Percentiles rank a stretch among this genome's conserved stretches.
Evolutionary conservation across 208 protist genomes (phyloP).

Genomic region (Porcisia deanei): DNA sequence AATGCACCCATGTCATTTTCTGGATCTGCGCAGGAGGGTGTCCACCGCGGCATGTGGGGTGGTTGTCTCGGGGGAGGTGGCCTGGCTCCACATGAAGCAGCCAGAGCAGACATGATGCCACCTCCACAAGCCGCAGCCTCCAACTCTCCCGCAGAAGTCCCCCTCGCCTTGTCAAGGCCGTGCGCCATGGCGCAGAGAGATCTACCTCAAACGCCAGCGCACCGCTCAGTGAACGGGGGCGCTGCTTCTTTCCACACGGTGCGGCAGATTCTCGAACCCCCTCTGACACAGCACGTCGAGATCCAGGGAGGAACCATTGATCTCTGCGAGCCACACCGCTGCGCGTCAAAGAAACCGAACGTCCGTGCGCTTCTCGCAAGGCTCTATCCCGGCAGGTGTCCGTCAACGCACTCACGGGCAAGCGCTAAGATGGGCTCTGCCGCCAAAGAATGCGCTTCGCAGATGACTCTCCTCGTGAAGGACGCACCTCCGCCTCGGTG

Average conservation of each 20-base stretch:
- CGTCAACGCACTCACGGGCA: background rate
- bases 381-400: background rate
- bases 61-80: background rate
- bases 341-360: background rate
- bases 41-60: background rate
- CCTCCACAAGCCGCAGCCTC: background rate
- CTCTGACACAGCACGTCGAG: background rate
- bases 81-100: background rate
- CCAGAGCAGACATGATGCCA: background rate
- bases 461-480: background rate
- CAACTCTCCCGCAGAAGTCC: background rate
- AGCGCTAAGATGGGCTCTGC: background rate
- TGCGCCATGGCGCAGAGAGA: background rate
- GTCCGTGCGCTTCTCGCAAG: constrained; percentile 2
- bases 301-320: background rate
- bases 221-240: background rate
- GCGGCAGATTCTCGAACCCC: background rate
- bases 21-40: background rate
- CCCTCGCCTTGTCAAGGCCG: background rate
- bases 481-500: constrained; percentile 1
- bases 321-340: background rate
- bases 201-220: background rate
- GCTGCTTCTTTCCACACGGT: background rate
- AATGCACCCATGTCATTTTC: background rate
- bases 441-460: background rate